Base-by-base conservation (phyloP, 305 asterid species). In the Fraxinus sp. region DNA sequence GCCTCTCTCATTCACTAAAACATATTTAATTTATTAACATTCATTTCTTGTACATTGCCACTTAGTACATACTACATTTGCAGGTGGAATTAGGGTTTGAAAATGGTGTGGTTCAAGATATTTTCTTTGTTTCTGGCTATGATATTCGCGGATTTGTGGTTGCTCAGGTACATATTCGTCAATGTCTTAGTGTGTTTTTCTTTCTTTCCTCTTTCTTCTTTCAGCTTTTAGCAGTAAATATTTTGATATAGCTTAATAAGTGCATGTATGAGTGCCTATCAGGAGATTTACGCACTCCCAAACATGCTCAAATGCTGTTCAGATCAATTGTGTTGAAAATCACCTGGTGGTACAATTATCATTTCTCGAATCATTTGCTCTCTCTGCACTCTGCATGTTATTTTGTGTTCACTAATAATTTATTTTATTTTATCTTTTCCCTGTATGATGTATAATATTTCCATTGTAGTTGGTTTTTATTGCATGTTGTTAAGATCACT, bases 111-210 rank as follows among this genome's bases (percentile, higher is more conserved):
- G 93, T 92, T 72, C 93, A 89, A 84, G 97, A 94, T 83, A 87
- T 91, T 80, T 96, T 96, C 90, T 93, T 89, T 86, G 92, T 91
- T 83, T 87, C 96, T 62, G 99, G 99, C 79, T 96, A 94, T 83
- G 96, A 93, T 87, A 93, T 94, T 85, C 93, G 91, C 79, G 99
- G 98, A 82, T 80, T 86, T 91, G 99, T 96, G 86, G 96, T 90
- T 84, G 95, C 99, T 82, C 98, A 96, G 99, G 99, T 94, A 87
- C 79, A 43, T 75, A 86, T 84, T 86, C 41, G 5, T 55, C 33
- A 33, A 77, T 75, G 28, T 74, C 43, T 55, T 66, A 52, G 68
- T 80, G 52, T 24, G 77, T 46, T 24, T 37, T 68, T 71, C 73
- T 71, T 75, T 77, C 73, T 28, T 80, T 77, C 46, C 49, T 39